Base-by-base conservation (phyloP, 495 filamentous ascomycete genomes). In the Aspergillus heteromorphus region DNA sequence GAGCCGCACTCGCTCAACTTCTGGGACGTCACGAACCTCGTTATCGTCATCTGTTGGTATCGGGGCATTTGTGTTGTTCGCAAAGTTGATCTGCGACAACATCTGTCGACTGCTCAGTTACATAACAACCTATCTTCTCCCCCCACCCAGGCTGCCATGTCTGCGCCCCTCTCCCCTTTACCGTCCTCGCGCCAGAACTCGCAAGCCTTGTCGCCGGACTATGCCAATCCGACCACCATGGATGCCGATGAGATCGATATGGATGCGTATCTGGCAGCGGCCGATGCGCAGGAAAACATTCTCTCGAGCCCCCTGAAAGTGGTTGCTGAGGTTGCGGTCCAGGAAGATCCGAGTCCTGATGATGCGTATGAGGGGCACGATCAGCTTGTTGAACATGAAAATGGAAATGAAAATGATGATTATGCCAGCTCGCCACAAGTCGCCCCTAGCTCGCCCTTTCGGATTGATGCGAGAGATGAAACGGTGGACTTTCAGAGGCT, bases 91-190 rank as follows among this genome's bases (percentile, higher is more conserved):
- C n/a, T n/a, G n/a, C n/a, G n/a, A n/a, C n/a, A n/a, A n/a, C n/a
- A n/a, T n/a, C n/a, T n/a, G n/a, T n/a, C n/a, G n/a, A n/a, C n/a
- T n/a, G n/a, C n/a, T n/a, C n/a, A n/a, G n/a, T n/a, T n/a, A n/a
- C 14, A 11, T n/a, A 9, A 41, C 23, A 14, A 41, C 21, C 25
- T 1, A 31, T 18, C 20, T 31, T 43, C 23, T 7, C 7, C 3
- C 23, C 23, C 7, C 3, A 27, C 16, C n/a, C 20, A 11, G 16
- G 43, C 21, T 53, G 41, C 13, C 49, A 80, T 79, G 77, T 65
- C 73, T 18, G 67, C 71, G 53, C 71, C 75, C 45, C 64, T 78
- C 14, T 76, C 74, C 11, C 74, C 76, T 1, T 64, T 79, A 36
- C 72, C 76, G 8, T 60, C 73, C 11, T 72, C 69, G 18, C 67